Evolutionary conservation across 164 flowering plant species (phyloP).

Genomic region (Buxus sempervirens): DNA sequence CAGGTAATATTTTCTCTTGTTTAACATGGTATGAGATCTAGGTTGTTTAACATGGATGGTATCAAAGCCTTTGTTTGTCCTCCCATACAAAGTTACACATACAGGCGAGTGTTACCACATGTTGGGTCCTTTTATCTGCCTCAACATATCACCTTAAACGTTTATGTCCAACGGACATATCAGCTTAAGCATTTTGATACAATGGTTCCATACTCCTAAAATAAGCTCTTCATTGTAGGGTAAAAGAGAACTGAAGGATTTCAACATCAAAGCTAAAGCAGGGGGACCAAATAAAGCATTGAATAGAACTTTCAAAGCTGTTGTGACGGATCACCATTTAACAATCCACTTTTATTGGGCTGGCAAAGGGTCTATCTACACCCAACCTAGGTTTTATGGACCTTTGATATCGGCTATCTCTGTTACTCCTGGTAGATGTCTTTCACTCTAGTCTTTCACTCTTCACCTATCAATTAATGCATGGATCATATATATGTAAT

Average conservation of each 20-base stretch:
- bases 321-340: background rate
- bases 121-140: no score
- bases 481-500: no score
- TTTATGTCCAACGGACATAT: no score
- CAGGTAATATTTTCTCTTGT: no score
- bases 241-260: background rate
- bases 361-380: background rate
- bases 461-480: no score
- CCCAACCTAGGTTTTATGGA: background rate
- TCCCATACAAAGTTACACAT: no score
- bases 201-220: background rate
- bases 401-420: constrained; percentile 1
- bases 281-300: background rate
- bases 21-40: no score
- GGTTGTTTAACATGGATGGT: no score
- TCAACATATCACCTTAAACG: no score
- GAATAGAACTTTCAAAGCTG: background rate
- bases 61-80: no score
- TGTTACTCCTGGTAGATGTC: background rate
- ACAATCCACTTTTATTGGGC: background rate
- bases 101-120: no score
- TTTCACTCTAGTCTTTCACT: background rate
- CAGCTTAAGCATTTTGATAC: no score
- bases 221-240: background rate
- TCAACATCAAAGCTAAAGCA: background rate